Percentiles rank a stretch among this genome's conserved stretches.
Evolutionary conservation across 441 rosid species (phyloP).

Genomic region (Francoa sonchifolia): DNA sequence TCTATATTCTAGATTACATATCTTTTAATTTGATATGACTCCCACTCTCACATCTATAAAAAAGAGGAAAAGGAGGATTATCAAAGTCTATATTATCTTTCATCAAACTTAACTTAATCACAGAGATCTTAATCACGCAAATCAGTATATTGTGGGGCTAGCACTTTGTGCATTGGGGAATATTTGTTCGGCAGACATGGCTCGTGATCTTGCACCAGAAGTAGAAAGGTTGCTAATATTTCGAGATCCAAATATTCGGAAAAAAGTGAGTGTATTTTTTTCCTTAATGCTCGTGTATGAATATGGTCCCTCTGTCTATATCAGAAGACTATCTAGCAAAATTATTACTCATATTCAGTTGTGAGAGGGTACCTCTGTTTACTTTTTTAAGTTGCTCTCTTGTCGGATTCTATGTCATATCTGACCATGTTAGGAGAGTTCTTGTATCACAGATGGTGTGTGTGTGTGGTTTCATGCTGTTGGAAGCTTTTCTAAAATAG

Average conservation of each 20-base stretch:
- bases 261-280: slow-evolving; percentile 47
- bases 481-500: too few species aligned
- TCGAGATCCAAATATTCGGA: slow-evolving; percentile 97
- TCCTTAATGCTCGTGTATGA: neutral
- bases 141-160: slow-evolving; percentile 95
- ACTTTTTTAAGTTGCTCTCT: too few species aligned
- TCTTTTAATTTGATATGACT: neutral
- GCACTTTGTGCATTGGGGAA: slow-evolving; percentile 99
- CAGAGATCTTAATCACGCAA: slow-evolving; percentile 97
- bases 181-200: slow-evolving; percentile 98
- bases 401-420: too few species aligned
- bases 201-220: slow-evolving; percentile 98
- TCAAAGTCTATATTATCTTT: slow-evolving; percentile 8
- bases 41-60: slow-evolving; percentile 1
- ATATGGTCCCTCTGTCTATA: too few species aligned
- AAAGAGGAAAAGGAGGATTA: slow-evolving; percentile 1
- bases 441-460: too few species aligned
- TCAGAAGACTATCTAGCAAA: too few species aligned
- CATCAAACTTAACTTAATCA: slow-evolving; percentile 45
- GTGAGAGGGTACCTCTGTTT: too few species aligned
- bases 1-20: neutral
- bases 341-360: too few species aligned
- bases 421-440: too few species aligned
- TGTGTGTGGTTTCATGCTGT: too few species aligned
- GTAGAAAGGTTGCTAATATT: slow-evolving; percentile 92